Evolutionary conservation across 306 rosid genomes (phyloP).

Genomic region (Hippophae tibetana): DNA sequence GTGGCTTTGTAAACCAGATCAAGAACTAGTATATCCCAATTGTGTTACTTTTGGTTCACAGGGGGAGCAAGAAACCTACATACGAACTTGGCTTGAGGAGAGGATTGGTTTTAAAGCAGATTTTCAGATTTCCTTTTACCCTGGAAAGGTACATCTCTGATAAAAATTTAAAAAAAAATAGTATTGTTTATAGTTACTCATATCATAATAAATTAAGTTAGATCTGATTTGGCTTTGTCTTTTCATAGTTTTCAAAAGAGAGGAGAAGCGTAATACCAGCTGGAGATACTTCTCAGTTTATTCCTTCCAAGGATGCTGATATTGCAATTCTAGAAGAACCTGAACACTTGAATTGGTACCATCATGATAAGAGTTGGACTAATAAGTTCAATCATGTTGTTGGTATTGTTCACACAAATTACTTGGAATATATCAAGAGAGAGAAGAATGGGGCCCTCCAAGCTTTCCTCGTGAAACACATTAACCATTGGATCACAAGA

Average conservation of each 20-base stretch:
- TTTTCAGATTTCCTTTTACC: constrained; percentile 88
- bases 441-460: constrained; percentile 93
- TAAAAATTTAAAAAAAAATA: neutral
- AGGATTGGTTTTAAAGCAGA: constrained; percentile 84
- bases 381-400: constrained; percentile 96
- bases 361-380: constrained; percentile 91
- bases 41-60: constrained; percentile 75
- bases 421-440: constrained; percentile 88
- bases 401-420: constrained; percentile 94
- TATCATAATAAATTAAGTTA: constrained; percentile 1
- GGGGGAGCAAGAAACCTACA: constrained; percentile 80
- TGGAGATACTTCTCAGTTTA: constrained; percentile 90
- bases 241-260: constrained; percentile 58
- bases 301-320: constrained; percentile 86
- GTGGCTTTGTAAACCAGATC: constrained; percentile 90
- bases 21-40: constrained; percentile 78
- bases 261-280: constrained; percentile 91
- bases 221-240: constrained; percentile 22
- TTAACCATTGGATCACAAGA: constrained; percentile 87
- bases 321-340: constrained; percentile 95
- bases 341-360: constrained; percentile 96
- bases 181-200: constrained; percentile 4
- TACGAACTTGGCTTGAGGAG: constrained; percentile 97
- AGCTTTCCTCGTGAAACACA: constrained; percentile 90
- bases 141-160: constrained; percentile 67